Conservation (phyloP, 2,329 filamentous ascomycete genomes). For the Alternaria sp. region DNA sequence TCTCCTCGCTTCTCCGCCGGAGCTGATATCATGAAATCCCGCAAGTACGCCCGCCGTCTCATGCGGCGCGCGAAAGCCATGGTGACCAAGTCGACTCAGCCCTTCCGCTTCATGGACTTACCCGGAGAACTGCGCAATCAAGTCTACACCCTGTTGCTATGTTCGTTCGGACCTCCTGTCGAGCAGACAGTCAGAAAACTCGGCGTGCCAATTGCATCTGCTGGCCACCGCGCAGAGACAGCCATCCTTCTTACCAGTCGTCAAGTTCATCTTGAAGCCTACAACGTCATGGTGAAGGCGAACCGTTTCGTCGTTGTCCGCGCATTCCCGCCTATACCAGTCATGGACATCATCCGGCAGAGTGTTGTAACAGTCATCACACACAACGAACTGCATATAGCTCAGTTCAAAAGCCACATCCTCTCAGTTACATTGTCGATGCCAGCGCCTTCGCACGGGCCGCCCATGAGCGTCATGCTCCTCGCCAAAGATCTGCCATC, state of each 20-base stretch:
- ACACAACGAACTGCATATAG: neutral
- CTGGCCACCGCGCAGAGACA: neutral
- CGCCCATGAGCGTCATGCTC: neutral
- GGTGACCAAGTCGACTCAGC: neutral
- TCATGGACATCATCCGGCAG: rapidly evolving
- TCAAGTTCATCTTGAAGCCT: neutral
- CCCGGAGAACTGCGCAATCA: neutral
- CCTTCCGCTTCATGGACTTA: neutral
- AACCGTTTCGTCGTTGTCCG: neutral
- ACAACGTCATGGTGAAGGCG: neutral
- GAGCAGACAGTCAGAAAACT: rapidly evolving
- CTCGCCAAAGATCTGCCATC: neutral
- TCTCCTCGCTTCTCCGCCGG: neutral
- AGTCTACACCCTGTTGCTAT: neutral
- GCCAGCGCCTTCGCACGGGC: neutral
- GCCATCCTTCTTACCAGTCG: neutral
- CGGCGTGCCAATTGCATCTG: neutral
- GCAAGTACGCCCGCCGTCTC: neutral
- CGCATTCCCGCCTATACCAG: neutral
- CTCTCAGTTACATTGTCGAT: neutral
- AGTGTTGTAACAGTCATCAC: neutral
- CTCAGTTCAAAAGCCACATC: neutral
- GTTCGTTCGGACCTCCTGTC: neutral
- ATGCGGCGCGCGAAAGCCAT: neutral
- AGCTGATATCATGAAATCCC: too few species aligned